These are phyloP conservation scores for Rhytidhysteron rufulum DNA, from an alignment of 2,329 filamentous ascomycete genomes.

Conservation along the genomic window DNA sequence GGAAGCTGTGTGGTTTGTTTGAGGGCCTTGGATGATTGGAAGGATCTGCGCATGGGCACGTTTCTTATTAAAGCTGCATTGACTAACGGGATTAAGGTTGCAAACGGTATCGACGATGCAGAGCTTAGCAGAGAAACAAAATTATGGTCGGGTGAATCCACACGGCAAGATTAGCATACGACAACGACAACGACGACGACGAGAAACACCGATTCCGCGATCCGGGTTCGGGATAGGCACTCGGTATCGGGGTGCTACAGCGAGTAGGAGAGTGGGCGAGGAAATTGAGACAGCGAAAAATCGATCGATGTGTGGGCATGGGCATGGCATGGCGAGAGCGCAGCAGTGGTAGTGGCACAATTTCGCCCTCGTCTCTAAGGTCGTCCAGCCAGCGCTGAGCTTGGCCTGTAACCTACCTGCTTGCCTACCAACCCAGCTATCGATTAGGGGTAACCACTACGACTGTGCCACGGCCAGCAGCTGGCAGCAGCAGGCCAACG, in stretches of 20 bases:
- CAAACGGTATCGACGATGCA: neutral
- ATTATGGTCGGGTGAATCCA: neutral
- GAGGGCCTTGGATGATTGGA: neutral
- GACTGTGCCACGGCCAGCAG: neutral
- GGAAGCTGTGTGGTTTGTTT: slow-evolving; percentile 3
- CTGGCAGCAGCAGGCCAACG: neutral
- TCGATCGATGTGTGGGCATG: too few species aligned
- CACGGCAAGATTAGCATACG: neutral
- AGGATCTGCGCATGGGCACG: slow-evolving; percentile 1
- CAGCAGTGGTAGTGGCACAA: slow-evolving; percentile 1
- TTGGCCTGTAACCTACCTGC: neutral
- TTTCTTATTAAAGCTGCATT: neutral
- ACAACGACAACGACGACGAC: neutral
- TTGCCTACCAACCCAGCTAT: neutral
- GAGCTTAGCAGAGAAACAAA: slow-evolving; percentile 1
- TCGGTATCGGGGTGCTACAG: too few species aligned
- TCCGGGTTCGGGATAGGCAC: neutral
- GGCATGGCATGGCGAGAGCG: too few species aligned
- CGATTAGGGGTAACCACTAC: neutral
- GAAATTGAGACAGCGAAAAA: too few species aligned
- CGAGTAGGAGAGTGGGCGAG: too few species aligned
- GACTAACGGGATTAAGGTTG: neutral
- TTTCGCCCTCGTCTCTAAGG: neutral
- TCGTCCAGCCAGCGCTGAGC: too few species aligned
- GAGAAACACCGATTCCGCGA: neutral